phyloP scores from a whole-genome alignment of 768 basidiomycete species.

The Mycena belliarum region DNA sequence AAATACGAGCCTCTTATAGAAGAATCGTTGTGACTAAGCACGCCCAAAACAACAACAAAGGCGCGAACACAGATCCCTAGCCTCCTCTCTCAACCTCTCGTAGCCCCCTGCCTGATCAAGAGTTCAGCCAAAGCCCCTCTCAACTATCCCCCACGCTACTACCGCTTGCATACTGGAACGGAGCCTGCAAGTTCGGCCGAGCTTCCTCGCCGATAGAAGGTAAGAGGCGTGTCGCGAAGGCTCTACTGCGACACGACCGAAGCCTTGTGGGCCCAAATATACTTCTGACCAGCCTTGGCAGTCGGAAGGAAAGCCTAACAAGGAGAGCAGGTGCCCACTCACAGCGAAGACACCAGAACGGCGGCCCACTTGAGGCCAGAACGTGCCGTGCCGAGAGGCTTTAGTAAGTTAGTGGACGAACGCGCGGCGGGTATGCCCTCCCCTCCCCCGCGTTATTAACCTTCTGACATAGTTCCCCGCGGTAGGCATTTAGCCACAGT shows the following conservation, averaged over 20 bases:
- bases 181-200: not conserved
- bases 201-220: not conserved
- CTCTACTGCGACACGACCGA: not conserved
- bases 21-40: not conserved
- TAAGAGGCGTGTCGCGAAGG: not conserved
- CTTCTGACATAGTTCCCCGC: constrained; percentile 1
- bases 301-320: not conserved
- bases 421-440: not conserved
- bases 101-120: not conserved
- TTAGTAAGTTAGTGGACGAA: not conserved
- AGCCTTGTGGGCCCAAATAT: not conserved
- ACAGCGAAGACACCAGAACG: not conserved
- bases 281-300: not conserved
- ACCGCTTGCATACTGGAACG: not conserved
- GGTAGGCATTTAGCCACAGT: constrained; percentile 2
- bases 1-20: not conserved
- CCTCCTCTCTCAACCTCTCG: not conserved
- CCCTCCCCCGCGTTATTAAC: not conserved
- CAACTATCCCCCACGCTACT: not conserved
- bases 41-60: no score
- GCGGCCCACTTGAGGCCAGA: constrained; percentile 9
- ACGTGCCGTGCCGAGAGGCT: constrained; percentile 18
- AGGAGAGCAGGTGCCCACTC: not conserved
- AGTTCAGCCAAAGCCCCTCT: not conserved
- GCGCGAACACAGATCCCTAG: not conserved